Conservation (phyloP, 306 rosid genomes). For the Quercus agrifolia region DNA sequence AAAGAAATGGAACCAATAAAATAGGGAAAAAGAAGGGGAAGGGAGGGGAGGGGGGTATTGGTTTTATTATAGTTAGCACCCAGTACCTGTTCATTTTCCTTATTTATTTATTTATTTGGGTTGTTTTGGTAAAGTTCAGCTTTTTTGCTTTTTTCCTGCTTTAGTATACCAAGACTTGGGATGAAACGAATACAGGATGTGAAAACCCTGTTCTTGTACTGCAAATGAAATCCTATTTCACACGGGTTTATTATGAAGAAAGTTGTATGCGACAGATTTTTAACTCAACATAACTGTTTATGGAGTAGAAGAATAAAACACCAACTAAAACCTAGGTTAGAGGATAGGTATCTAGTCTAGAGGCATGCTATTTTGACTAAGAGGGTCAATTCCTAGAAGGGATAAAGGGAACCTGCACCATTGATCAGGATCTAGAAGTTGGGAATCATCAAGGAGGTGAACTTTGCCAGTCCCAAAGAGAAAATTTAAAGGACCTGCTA, state of each 20-base stretch:
- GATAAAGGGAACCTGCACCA: neutral
- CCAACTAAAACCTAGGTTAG: neutral
- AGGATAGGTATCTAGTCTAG: neutral
- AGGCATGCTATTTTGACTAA: no score
- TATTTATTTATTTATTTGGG: neutral
- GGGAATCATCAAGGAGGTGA: neutral
- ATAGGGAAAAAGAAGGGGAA: neutral
- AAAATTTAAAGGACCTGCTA: neutral
- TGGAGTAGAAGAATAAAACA: neutral
- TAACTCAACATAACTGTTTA: no score
- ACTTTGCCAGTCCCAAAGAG: neutral
- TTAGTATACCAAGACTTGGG: neutral
- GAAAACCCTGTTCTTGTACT: neutral
- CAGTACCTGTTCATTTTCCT: neutral
- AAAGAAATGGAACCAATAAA: no score
- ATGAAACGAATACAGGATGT: neutral
- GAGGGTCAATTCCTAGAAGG: neutral
- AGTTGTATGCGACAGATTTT: no score
- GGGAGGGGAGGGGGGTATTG: no score
- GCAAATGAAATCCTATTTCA: neutral
- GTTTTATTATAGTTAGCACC: neutral
- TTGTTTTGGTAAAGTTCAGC: neutral
- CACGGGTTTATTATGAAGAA: neutral
- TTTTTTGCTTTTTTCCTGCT: neutral
- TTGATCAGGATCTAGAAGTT: neutral